Percentiles rank a stretch among this genome's conserved stretches.
These are phyloP conservation scores for Xylaria sp. DNA, from an alignment of 2,329 filamentous ascomycete genomes.

Conservation along the genomic window DNA sequence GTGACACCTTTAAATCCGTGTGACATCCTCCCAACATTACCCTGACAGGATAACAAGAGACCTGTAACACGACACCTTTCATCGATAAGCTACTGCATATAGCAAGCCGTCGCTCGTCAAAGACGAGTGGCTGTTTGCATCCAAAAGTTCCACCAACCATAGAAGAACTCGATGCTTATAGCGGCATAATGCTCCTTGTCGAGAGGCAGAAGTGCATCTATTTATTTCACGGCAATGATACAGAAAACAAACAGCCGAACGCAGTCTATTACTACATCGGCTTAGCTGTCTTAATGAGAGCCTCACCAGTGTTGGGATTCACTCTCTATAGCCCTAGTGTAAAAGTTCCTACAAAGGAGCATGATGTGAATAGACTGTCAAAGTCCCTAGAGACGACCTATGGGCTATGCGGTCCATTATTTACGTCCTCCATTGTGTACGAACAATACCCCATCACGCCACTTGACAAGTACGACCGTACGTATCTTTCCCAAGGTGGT, in stretches of 20 bases:
- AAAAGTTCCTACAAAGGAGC: not conserved
- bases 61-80: conserved; percentile 7
- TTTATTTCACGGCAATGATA: not conserved
- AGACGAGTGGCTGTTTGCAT: conserved; percentile 8
- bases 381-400: conserved; percentile 21
- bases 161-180: not conserved
- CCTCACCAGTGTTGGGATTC: conserved; percentile 18
- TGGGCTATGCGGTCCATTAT: conserved; percentile 22
- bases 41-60: not conserved
- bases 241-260: not conserved
- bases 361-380: conserved; percentile 13
- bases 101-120: not conserved
- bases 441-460: not conserved
- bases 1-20: no score
- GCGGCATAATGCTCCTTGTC: conserved; percentile 25
- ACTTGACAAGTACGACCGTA: conserved; percentile 22
- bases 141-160: not conserved
- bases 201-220: conserved; percentile 15
- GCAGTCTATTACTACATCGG: conserved; percentile 14
- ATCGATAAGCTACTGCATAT: not conserved
- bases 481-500: conserved; percentile 11
- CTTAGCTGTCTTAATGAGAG: conserved; percentile 9
- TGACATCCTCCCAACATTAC: not conserved
- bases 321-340: conserved; percentile 13
- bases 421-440: conserved; percentile 25